Base-by-base conservation (phyloP, 192 early-diverging fungal genomes). In the Gamsiella multidivaricata region DNA sequence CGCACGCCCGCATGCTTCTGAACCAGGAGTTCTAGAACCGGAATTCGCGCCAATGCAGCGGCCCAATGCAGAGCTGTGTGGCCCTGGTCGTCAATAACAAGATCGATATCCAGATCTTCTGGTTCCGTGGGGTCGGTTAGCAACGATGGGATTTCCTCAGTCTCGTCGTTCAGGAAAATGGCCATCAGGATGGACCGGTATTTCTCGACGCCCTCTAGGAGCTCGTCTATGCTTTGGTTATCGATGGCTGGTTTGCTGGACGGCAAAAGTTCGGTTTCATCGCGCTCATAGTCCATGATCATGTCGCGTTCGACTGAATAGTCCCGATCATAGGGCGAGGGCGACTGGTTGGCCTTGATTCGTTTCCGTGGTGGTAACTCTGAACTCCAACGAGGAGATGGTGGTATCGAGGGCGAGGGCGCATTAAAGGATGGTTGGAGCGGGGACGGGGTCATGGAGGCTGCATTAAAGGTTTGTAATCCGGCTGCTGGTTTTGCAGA, bases 11-110 rank as follows among this genome's bases (percentile, higher is more conserved):
- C 90, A n/a, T 92, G 91, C 20, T 86, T 91, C 32, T 88, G 80
- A 3, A 99, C 66, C 28, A 99, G 81, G 25, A 94, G 75, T 31
- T 91, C 89, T 20, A 97, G 70, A 1, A 96, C 84, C 32, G 87
- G 82, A 39, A 94, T 85, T 41, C 91, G 79, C 0, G 90, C 96
- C 23, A 98, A 81, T 9, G 97, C 93, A 1, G 95, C 92, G 14
- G 98, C 96, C 97, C 97, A 99, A 65, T 99, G 98, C 9, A 98
- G 81, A 2, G 95, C 88, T 0, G 96, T 94, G 80, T 99, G 95
- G 14, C 97, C 97, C 45, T 94, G 94, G 46, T 96, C 95, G 61
- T 99, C 98, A 58, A 99, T 94, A 3, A 90, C 82, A 26, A 96
- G 69, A 71, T 98, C 90, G 28, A 94, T 81, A 41, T 97, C 89